Conservation (phyloP, 306 rosid genomes). For the Cicer bijugum region DNA sequence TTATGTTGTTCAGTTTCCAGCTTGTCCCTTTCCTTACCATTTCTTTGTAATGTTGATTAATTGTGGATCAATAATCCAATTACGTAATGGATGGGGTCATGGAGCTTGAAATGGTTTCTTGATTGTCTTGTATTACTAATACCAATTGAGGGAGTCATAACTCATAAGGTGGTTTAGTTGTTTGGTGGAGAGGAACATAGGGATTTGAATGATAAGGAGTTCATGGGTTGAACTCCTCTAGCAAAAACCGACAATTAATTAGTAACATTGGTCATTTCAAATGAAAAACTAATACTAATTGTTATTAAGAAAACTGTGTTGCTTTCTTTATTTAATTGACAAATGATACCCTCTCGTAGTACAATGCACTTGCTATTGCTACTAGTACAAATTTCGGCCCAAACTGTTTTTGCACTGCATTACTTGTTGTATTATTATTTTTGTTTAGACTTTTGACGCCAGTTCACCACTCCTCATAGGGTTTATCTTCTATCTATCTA, state of each 20-base stretch:
- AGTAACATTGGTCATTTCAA: no score
- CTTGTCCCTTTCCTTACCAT: background rate
- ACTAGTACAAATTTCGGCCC: background rate
- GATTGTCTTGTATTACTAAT: background rate
- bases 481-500: background rate
- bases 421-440: background rate
- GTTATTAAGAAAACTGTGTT: background rate
- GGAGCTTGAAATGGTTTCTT: background rate
- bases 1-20: background rate
- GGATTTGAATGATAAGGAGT: no score
- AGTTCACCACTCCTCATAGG: background rate
- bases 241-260: no score
- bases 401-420: background rate
- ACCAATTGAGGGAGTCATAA: background rate
- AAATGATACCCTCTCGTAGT: background rate
- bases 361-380: background rate
- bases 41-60: background rate
- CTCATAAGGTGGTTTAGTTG: no score
- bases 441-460: background rate
- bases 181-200: no score
- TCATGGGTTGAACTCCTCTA: no score
- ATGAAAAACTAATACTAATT: background rate
- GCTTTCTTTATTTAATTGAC: background rate
- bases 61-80: background rate
- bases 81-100: background rate